A percentile compares a stretch with the other conserved stretches of the same genome.
Evolutionary conservation across 768 basidiomycete species (phyloP).

Genomic region (Vararia minispora): DNA sequence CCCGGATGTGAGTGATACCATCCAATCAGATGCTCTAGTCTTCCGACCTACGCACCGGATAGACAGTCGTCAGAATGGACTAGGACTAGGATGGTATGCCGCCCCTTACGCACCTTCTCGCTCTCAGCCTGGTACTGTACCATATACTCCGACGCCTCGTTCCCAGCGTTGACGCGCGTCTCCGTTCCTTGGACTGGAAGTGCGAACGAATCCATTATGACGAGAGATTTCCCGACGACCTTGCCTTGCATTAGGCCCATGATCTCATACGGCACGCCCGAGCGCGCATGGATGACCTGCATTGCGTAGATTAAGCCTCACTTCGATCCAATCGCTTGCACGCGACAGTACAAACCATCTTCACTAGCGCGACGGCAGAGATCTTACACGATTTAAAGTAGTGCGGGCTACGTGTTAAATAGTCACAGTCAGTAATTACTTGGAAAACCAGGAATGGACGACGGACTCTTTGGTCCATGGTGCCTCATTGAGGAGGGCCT

Average conservation of each 20-base stretch:
- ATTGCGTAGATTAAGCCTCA: conserved; percentile 13
- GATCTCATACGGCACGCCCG: conserved; percentile 95
- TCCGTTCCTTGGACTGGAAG: conserved; percentile 97
- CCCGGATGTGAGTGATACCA: conserved; percentile 99
- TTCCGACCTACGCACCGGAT: conserved; percentile 46
- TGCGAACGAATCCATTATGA: conserved; percentile 94
- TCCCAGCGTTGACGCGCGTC: conserved; percentile 92
- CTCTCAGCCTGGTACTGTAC: conserved; percentile 81
- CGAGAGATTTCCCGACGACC: conserved; percentile 64
- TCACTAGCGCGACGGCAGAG: conserved; percentile 88
- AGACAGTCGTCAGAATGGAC: not conserved
- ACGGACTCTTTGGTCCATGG: conserved; percentile 87
- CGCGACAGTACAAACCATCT: conserved; percentile 52
- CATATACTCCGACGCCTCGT: conserved; percentile 98
- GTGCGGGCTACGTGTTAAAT: conserved; percentile 42
- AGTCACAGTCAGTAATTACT: not conserved
- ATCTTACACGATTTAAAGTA: conserved; percentile 90
- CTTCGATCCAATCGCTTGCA: not conserved
- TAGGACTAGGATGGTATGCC: not conserved
- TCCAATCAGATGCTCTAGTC: conserved; percentile 83
- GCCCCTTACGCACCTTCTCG: conserved; percentile 45
- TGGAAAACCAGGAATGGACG: not conserved
- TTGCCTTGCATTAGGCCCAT: conserved; percentile 99
- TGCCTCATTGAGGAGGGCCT: conserved; percentile 48
- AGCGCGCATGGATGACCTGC: conserved; percentile 96